A percentile compares a stretch with the other conserved stretches of the same genome.
Evolutionary conservation across 805 yeast species (phyloP).

Genomic region (Saccharomycopsis javanensis): DNA sequence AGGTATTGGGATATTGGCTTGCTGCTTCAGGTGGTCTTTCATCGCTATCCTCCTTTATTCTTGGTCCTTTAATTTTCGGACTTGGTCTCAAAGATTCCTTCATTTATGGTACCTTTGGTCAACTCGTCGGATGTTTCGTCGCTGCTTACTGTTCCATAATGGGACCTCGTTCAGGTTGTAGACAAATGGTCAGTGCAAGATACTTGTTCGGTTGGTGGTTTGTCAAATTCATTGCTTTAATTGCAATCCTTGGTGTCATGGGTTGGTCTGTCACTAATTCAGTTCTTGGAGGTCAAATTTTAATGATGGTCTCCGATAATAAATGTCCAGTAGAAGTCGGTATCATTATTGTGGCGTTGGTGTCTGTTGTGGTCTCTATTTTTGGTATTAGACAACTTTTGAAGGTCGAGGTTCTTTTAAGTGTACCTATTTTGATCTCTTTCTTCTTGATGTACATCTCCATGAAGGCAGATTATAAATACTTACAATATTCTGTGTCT

Average conservation of each 20-base stretch:
- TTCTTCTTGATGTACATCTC: slow-evolving; percentile 60
- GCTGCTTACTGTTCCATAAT: slow-evolving; percentile 78
- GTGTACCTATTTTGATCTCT: slow-evolving; percentile 59
- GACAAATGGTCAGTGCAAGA: slow-evolving; percentile 81
- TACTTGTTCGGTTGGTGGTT: slow-evolving; percentile 81
- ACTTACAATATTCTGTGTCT: slow-evolving; percentile 25
- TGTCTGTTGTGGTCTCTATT: slow-evolving; percentile 58
- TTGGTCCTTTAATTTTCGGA: slow-evolving; percentile 65
- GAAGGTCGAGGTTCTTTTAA: slow-evolving; percentile 55
- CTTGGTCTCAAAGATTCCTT: slow-evolving; percentile 59
- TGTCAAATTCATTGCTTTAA: slow-evolving; percentile 64
- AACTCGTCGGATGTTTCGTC: slow-evolving; percentile 57
- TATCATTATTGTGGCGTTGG: slow-evolving; percentile 55
- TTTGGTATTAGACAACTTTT: slow-evolving; percentile 71
- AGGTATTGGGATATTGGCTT: slow-evolving; percentile 69
- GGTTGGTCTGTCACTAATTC: slow-evolving; percentile 96
- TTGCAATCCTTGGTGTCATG: slow-evolving; percentile 63
- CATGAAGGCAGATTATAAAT: slow-evolving; percentile 38
- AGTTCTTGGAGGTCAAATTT: slow-evolving; percentile 80
- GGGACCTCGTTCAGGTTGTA: slow-evolving; percentile 87
- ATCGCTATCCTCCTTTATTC: slow-evolving; percentile 74
- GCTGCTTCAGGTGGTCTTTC: slow-evolving; percentile 84
- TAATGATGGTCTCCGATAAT: slow-evolving; percentile 55
- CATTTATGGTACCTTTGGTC: slow-evolving; percentile 53
- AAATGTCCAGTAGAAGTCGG: slow-evolving; percentile 66